Evolutionary conservation across 768 basidiomycete genomes (phyloP).

Genomic region (Russula earlei): DNA sequence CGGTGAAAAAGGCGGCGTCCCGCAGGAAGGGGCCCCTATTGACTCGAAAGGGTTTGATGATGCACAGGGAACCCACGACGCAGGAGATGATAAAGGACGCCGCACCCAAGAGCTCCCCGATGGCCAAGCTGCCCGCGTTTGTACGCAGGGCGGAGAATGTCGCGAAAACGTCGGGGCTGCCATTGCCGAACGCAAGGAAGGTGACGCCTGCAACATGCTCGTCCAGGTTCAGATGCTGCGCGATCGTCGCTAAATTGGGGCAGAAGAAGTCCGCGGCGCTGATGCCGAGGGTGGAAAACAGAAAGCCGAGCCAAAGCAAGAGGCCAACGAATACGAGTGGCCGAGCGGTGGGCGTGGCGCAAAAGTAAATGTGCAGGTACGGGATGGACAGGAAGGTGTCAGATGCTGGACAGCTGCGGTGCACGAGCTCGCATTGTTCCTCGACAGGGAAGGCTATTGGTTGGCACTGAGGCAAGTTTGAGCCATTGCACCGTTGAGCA

Average conservation of each 20-base stretch:
- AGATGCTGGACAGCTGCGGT: slow-evolving; percentile 44
- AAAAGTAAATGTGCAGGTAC: slow-evolving; percentile 66
- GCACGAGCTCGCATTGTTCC: slow-evolving; percentile 60
- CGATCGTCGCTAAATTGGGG: slow-evolving; percentile 87
- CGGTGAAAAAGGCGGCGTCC: slow-evolving; percentile 91
- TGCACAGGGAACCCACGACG: slow-evolving; percentile 96
- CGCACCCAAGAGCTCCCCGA: slow-evolving; percentile 92
- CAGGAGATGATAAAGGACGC: slow-evolving; percentile 94
- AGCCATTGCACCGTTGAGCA: neutral
- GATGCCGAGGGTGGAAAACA: slow-evolving; percentile 94
- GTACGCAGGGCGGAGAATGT: slow-evolving; percentile 90
- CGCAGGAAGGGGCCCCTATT: slow-evolving; percentile 73
- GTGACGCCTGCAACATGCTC: slow-evolving; percentile 96
- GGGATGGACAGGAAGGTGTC: slow-evolving; percentile 60
- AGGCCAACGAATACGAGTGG: slow-evolving; percentile 55
- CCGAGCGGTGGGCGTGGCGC: slow-evolving; percentile 44
- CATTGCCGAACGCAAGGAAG: slow-evolving; percentile 94
- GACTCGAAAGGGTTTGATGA: slow-evolving; percentile 91
- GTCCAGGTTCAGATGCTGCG: slow-evolving; percentile 74
- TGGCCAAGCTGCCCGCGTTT: slow-evolving; percentile 78
- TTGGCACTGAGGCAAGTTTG: slow-evolving; percentile 41
- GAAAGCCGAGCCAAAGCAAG: slow-evolving; percentile 74
- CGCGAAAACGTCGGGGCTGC: slow-evolving; percentile 92
- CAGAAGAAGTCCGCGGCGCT: slow-evolving; percentile 96
- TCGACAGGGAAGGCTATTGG: slow-evolving; percentile 45